phyloP scores from a whole-genome alignment of 768 basidiomycete genomes.

The Austroboletus eburneus region DNA sequence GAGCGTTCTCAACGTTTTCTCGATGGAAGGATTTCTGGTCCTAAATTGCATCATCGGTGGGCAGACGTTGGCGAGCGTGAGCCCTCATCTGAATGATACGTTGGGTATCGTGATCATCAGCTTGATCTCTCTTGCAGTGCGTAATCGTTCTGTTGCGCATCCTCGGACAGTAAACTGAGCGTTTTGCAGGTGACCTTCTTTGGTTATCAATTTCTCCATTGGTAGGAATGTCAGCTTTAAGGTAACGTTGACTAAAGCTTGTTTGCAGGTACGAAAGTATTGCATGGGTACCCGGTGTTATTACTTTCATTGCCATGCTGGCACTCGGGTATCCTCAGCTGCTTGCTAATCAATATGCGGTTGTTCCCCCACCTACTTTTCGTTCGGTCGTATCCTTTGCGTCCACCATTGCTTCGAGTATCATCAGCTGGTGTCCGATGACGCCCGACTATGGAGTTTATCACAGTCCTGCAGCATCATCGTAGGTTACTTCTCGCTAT shows the following conservation, averaged over 20 bases:
- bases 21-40: slow-evolving; percentile 53
- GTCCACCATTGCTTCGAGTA: slow-evolving; percentile 41
- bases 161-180: not conserved
- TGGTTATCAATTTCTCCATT: slow-evolving; percentile 58
- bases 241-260: not conserved
- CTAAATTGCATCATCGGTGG: slow-evolving; percentile 61
- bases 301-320: slow-evolving; percentile 63
- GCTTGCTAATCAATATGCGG: slow-evolving; percentile 34
- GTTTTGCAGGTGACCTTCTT: slow-evolving; percentile 52
- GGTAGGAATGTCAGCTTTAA: slow-evolving; percentile 31
- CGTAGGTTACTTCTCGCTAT: slow-evolving; percentile 35
- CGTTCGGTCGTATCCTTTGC: slow-evolving; percentile 40
- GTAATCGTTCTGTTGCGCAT: slow-evolving; percentile 3
- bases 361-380: slow-evolving; percentile 33
- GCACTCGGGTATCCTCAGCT: slow-evolving; percentile 70
- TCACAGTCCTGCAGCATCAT: slow-evolving; percentile 51
- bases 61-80: slow-evolving; percentile 52
- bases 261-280: slow-evolving; percentile 62
- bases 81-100: slow-evolving; percentile 26
- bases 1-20: slow-evolving; percentile 46
- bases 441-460: slow-evolving; percentile 49
- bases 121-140: slow-evolving; percentile 29
- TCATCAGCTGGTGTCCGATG: slow-evolving; percentile 42
- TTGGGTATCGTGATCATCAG: slow-evolving; percentile 32
- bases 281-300: slow-evolving; percentile 72